phyloP scores from a whole-genome alignment of 169 alveolate genomes.

The Theileria equi region DNA sequence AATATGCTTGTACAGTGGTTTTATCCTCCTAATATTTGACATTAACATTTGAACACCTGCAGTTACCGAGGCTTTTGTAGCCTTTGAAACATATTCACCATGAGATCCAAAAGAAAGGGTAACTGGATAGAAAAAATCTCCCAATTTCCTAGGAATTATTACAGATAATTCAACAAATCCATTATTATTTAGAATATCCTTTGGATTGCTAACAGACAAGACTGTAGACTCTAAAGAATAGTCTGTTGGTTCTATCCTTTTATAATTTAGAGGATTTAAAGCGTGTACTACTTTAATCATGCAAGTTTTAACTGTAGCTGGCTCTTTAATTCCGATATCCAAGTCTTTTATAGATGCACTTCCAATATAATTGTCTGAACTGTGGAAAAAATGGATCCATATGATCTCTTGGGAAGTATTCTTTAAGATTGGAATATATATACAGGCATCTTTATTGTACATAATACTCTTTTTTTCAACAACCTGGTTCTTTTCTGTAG shows the following conservation, averaged over 20 bases:
- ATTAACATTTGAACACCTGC: slow-evolving; percentile 54
- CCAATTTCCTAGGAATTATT: slow-evolving; percentile 49
- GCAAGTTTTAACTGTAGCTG: slow-evolving; percentile 46
- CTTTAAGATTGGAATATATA: slow-evolving; percentile 49
- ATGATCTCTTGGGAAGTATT: slow-evolving; percentile 31
- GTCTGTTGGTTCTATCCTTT: slow-evolving; percentile 33
- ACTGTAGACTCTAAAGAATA: slow-evolving; percentile 19
- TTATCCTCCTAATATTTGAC: slow-evolving; percentile 36
- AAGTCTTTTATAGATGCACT: slow-evolving; percentile 38
- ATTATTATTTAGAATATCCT: slow-evolving; percentile 20
- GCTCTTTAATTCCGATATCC: slow-evolving; percentile 40
- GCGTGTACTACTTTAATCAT: slow-evolving; percentile 36
- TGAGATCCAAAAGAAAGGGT: slow-evolving; percentile 34
- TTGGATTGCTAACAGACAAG: slow-evolving; percentile 26
- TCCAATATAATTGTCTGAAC: slow-evolving; percentile 45
- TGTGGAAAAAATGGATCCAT: slow-evolving; percentile 53
- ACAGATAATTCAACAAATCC: slow-evolving; percentile 53
- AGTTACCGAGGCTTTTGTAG: slow-evolving; percentile 44
- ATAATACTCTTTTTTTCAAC: slow-evolving; percentile 18
- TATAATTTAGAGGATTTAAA: slow-evolving; percentile 49
- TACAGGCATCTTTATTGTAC: slow-evolving; percentile 53
- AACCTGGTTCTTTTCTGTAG: slow-evolving; percentile 37
- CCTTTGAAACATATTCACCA: slow-evolving; percentile 44
- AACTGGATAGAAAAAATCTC: slow-evolving; percentile 61
- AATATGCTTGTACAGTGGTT: slow-evolving; percentile 27